Evolutionary conservation across 106 monocot genomes (phyloP).

Genomic region (Platanthera guangdongensis): DNA sequence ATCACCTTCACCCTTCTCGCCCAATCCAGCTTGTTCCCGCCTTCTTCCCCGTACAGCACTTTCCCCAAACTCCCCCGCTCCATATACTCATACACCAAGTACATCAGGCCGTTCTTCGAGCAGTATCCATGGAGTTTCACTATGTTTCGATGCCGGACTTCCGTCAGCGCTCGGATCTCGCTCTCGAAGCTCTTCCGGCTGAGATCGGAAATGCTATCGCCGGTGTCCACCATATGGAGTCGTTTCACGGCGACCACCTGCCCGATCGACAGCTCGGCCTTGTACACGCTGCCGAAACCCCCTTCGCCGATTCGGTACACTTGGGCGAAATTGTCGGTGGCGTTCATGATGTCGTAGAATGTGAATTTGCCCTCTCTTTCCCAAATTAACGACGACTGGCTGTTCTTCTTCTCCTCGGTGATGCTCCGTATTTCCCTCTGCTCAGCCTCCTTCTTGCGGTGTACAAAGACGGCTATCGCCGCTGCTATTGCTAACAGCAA

Average conservation of each 20-base stretch:
- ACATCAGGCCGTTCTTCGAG: slow-evolving; percentile 53
- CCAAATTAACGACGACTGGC: slow-evolving; percentile 37
- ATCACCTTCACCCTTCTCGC: slow-evolving; percentile 53
- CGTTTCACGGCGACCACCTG: slow-evolving; percentile 62
- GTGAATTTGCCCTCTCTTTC: slow-evolving; percentile 62
- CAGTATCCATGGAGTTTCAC: slow-evolving; percentile 83
- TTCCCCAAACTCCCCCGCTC: slow-evolving; percentile 72
- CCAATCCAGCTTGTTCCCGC: slow-evolving; percentile 47
- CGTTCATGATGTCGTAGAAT: slow-evolving; percentile 58
- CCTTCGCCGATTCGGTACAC: slow-evolving; percentile 59
- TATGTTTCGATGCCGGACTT: slow-evolving; percentile 71
- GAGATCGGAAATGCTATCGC: slow-evolving; percentile 65
- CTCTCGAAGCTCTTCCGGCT: slow-evolving; percentile 57
- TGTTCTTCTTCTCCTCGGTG: slow-evolving; percentile 23
- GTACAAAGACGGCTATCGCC: slow-evolving; percentile 32
- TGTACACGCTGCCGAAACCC: slow-evolving; percentile 69
- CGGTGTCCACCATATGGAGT: slow-evolving; percentile 47
- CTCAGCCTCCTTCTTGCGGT: slow-evolving; percentile 21
- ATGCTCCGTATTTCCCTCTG: slow-evolving; percentile 10
- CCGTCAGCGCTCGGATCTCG: slow-evolving; percentile 65
- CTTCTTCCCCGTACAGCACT: slow-evolving; percentile 37
- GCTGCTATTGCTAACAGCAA: slow-evolving; percentile 39
- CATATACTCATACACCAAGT: slow-evolving; percentile 78
- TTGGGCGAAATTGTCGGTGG: slow-evolving; percentile 55
- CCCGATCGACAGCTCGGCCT: slow-evolving; percentile 54